These are phyloP conservation scores for Metarhizium sp. DNA, from an alignment of 2,329 filamentous ascomycete species.

Conservation along the genomic window DNA sequence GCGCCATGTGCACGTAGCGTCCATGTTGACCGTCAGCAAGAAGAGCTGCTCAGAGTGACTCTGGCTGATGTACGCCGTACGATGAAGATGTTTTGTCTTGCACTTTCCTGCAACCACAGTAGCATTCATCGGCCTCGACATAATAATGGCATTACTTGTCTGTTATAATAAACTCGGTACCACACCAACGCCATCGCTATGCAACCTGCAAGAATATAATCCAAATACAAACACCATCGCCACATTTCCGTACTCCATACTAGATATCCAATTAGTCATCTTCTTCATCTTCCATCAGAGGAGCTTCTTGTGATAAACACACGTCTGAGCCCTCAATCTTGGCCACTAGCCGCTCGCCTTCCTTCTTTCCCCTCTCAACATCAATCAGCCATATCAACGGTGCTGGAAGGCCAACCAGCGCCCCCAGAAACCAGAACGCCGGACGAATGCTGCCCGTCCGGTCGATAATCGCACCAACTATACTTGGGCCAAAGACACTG, in stretches of 20 bases:
- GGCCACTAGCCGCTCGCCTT: conserved; percentile 56
- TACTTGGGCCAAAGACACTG: conserved; percentile 85
- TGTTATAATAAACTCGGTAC: not conserved
- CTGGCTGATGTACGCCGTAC: too few relatives aligned
- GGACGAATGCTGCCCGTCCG: conserved; percentile 69
- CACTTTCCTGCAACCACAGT: too few relatives aligned
- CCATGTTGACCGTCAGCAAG: too few relatives aligned
- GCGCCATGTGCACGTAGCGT: too few relatives aligned
- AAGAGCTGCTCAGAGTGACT: too few relatives aligned
- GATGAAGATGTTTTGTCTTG: too few relatives aligned
- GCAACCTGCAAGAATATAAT: not conserved
- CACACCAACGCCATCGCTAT: conserved; percentile 6
- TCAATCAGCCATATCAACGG: conserved; percentile 79
- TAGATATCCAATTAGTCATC: conserved; percentile 2
- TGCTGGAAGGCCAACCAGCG: conserved; percentile 74
- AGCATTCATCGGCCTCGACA: not conserved
- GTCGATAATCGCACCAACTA: conserved; percentile 90
- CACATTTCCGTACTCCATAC: too few relatives aligned
- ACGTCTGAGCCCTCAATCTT: conserved; percentile 44
- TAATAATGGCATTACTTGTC: not conserved
- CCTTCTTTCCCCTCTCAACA: conserved; percentile 66
- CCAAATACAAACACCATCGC: not conserved
- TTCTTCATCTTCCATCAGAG: conserved; percentile 13
- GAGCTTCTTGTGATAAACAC: conserved; percentile 9
- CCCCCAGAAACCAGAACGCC: conserved; percentile 85